Conservation (phyloP, 768 basidiomycete species). For the Tulasnella sp. region DNA sequence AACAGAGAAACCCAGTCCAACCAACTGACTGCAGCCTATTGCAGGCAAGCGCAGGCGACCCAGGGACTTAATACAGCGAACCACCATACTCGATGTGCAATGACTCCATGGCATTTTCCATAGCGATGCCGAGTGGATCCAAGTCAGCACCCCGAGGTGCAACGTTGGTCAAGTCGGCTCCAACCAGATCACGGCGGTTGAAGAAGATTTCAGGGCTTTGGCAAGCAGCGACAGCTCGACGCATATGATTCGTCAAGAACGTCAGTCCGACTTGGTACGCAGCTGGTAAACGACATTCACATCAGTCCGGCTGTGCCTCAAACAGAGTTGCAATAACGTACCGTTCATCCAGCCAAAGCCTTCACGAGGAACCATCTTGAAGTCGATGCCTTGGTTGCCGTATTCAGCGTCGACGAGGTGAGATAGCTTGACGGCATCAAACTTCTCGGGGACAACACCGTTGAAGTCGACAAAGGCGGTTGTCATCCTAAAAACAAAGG, state of each 20-base stretch:
- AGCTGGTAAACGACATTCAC: conserved; percentile 39
- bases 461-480: conserved; percentile 94
- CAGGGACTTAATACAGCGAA: not conserved
- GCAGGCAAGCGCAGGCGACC: not conserved
- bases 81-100: conserved; percentile 11
- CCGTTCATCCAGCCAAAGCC: conserved; percentile 99
- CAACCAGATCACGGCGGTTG: conserved; percentile 32
- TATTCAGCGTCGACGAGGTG: conserved; percentile 97
- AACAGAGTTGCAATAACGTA: too few species aligned
- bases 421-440: conserved; percentile 92
- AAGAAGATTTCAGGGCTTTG: conserved; percentile 90
- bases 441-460: conserved; percentile 98
- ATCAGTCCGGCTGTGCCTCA: not conserved
- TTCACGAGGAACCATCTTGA: conserved; percentile 94
- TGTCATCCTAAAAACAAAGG: conserved; percentile 59
- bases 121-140: conserved; percentile 56
- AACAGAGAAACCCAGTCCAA: not conserved
- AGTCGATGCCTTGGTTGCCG: conserved; percentile 92
- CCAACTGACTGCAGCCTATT: not conserved
- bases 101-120: conserved; percentile 37
- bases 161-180: conserved; percentile 30
- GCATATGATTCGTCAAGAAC: conserved; percentile 88
- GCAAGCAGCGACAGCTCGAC: conserved; percentile 90
- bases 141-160: conserved; percentile 35
- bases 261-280: conserved; percentile 96